A percentile compares a stretch with the other conserved stretches of the same genome.
These are phyloP conservation scores for Lactarius vividus DNA, from an alignment of 768 basidiomycete species.

Conservation along the genomic window DNA sequence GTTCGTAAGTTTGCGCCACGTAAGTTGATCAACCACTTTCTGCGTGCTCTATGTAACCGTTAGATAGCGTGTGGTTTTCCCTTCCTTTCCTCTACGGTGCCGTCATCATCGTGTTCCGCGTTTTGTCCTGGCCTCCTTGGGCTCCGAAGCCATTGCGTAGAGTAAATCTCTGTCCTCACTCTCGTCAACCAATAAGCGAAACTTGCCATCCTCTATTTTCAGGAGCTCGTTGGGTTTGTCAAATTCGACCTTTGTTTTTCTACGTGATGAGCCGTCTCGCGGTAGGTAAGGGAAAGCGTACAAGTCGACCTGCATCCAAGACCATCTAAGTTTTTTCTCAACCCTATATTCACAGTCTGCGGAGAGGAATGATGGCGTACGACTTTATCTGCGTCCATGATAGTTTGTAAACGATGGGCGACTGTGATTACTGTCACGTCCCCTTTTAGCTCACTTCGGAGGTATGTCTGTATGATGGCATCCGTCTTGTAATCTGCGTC, in stretches of 20 bases:
- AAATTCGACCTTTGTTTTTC: slow-evolving; percentile 39
- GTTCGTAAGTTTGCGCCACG: too few relatives aligned
- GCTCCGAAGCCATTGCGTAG: slow-evolving; percentile 31
- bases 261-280: background rate
- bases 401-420: slow-evolving; percentile 55
- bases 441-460: slow-evolving; percentile 44
- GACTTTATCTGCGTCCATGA: slow-evolving; percentile 63
- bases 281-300: slow-evolving; percentile 27
- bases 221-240: slow-evolving; percentile 45
- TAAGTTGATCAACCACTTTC: background rate
- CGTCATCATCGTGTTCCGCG: background rate
- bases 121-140: background rate
- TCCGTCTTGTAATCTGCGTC: slow-evolving; percentile 54
- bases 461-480: slow-evolving; percentile 51
- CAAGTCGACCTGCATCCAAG: slow-evolving; percentile 42
- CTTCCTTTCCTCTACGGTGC: background rate
- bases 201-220: slow-evolving; percentile 35
- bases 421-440: slow-evolving; percentile 55
- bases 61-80: background rate
- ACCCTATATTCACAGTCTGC: background rate
- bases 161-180: slow-evolving; percentile 40
- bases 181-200: slow-evolving; percentile 40
- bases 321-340: slow-evolving; percentile 37
- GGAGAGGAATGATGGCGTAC: slow-evolving; percentile 31
- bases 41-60: background rate